phyloP scores from a whole-genome alignment of 2,329 filamentous ascomycete species.

The Fonsecaea erecta region DNA sequence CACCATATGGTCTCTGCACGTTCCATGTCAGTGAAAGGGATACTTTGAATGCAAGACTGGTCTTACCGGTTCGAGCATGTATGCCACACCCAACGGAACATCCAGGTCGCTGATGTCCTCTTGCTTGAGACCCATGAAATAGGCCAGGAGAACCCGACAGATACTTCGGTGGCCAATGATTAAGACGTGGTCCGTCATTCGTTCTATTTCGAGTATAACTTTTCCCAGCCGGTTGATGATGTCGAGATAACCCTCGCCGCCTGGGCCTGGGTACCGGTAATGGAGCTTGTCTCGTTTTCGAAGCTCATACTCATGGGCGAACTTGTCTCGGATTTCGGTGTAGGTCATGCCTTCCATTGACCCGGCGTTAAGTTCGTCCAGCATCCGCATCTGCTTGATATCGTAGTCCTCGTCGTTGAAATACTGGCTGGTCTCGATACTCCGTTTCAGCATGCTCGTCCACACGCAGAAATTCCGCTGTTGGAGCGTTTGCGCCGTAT shows the following conservation, averaged over 20 bases:
- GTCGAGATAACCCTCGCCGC: constrained; percentile 94
- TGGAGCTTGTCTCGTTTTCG: constrained; percentile 86
- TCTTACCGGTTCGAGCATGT: constrained; percentile 79
- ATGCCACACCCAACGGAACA: constrained; percentile 89
- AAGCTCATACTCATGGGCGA: constrained; percentile 79
- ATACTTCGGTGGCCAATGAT: constrained; percentile 92
- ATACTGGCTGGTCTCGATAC: constrained; percentile 82
- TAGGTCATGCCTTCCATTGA: constrained; percentile 96
- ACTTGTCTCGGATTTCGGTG: constrained; percentile 78
- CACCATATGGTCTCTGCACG: constrained; percentile 81
- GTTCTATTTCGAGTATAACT: constrained; percentile 95
- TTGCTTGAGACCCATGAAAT: constrained; percentile 90
- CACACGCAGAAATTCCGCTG: constrained; percentile 94
- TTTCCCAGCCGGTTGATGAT: constrained; percentile 93
- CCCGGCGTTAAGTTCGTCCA: constrained; percentile 94
- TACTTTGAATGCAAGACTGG: background rate
- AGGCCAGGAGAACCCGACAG: constrained; percentile 88
- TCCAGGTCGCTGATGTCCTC: constrained; percentile 94
- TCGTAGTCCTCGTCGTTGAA: constrained; percentile 97
- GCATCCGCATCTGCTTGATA: constrained; percentile 95
- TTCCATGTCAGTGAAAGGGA: background rate
- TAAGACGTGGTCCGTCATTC: constrained; percentile 93
- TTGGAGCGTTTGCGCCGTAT: constrained; percentile 56
- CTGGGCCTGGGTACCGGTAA: constrained; percentile 94
- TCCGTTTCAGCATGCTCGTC: constrained; percentile 95